Conservation (phyloP, 331 rosid species). For the Pyracantha coccinea region DNA sequence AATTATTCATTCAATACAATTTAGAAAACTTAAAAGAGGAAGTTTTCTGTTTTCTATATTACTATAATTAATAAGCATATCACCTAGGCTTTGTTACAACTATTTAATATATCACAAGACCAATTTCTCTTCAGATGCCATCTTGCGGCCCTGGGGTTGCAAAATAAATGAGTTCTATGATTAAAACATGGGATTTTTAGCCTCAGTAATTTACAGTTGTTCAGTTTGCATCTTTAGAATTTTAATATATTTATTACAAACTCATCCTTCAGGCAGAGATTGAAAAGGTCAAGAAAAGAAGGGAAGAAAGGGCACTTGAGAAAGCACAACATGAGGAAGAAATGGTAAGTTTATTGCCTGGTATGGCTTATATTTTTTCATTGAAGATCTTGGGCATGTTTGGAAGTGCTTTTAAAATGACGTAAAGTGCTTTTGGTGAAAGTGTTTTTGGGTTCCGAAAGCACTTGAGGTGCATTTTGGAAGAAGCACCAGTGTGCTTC, state of each 20-base stretch:
- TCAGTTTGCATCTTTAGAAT: neutral
- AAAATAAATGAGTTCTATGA: neutral
- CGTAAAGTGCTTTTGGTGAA: neutral
- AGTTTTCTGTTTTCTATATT: no score
- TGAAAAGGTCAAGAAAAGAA: conserved; percentile 95
- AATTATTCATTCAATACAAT: no score
- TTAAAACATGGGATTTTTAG: neutral
- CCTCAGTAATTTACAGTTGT: neutral
- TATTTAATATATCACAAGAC: neutral
- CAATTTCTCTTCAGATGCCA: neutral
- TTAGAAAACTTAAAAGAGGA: no score
- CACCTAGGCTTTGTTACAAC: neutral
- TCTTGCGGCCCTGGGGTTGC: neutral
- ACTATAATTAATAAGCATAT: neutral
- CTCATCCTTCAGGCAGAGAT: conserved; percentile 76
- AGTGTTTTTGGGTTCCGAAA: neutral
- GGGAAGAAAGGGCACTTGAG: conserved; percentile 98
- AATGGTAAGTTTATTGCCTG: conserved; percentile 53
- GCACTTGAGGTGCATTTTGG: neutral
- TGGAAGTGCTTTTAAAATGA: neutral
- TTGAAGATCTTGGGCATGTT: conserved; percentile 5
- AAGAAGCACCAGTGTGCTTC: neutral
- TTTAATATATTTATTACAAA: conserved; percentile 2
- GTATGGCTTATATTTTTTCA: neutral
- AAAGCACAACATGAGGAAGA: conserved; percentile 96